phyloP scores from a whole-genome alignment of 768 basidiomycete genomes.

The Boletus subcaerulescens region DNA sequence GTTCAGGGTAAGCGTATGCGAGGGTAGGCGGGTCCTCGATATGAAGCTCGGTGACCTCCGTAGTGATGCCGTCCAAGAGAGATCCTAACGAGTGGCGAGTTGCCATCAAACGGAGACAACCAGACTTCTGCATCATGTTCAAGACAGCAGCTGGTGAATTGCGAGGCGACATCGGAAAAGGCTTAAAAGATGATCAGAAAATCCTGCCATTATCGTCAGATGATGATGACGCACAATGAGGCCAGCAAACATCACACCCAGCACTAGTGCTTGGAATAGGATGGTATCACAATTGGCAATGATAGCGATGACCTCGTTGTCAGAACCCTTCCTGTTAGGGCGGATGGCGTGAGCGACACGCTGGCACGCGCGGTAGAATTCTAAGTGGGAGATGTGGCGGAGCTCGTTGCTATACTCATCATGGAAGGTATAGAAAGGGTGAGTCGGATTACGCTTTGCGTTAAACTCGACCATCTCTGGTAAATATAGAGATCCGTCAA shows the following conservation, averaged over 20 bases:
- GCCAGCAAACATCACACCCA: conserved; percentile 27
- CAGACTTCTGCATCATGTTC: conserved; percentile 35
- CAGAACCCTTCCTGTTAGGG: conserved; percentile 30
- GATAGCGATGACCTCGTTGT: conserved; percentile 37
- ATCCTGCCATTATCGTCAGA: neutral
- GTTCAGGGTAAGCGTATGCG: conserved; percentile 7
- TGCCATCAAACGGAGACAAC: conserved; percentile 38
- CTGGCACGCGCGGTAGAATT: conserved; percentile 45
- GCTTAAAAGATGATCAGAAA: conserved; percentile 7
- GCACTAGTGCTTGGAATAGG: conserved; percentile 40
- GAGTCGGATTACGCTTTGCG: conserved; percentile 32
- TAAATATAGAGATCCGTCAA: conserved; percentile 32
- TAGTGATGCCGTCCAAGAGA: conserved; percentile 30
- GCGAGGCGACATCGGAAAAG: conserved; percentile 36
- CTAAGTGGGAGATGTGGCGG: conserved; percentile 36
- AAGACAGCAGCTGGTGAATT: conserved; percentile 37
- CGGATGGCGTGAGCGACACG: conserved; percentile 40
- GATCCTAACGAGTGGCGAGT: conserved; percentile 29
- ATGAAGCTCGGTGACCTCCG: conserved; percentile 5
- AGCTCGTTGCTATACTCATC: conserved; percentile 16
- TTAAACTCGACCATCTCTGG: conserved; percentile 23
- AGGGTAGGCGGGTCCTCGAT: conserved; percentile 17
- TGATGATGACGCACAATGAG: neutral
- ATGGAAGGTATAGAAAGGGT: conserved; percentile 32
- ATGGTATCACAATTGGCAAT: conserved; percentile 39